phyloP scores from a whole-genome alignment of 495 filamentous ascomycete genomes.

The Penicillium subrubescens region DNA sequence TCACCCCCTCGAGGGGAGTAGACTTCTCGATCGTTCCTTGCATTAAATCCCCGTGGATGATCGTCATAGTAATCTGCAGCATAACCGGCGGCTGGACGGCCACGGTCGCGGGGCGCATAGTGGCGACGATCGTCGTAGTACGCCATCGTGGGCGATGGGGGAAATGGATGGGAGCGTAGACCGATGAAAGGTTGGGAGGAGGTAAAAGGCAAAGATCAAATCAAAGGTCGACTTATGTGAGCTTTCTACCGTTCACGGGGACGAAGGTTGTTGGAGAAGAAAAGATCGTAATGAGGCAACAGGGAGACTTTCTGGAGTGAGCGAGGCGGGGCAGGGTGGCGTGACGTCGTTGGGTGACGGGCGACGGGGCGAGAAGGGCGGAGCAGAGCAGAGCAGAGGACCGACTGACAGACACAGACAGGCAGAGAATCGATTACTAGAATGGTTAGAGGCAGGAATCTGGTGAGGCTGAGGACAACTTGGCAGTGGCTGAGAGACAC shows the following conservation, averaged over 20 bases:
- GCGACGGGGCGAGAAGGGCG: neutral
- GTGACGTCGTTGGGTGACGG: slow-evolving; percentile 27
- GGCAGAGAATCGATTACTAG: neutral
- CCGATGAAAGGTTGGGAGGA: slow-evolving; percentile 1
- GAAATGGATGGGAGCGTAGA: slow-evolving; percentile 4
- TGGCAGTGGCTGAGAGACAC: slow-evolving; percentile 19
- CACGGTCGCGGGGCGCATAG: slow-evolving; percentile 34
- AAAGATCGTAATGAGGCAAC: slow-evolving; percentile 9
- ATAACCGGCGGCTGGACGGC: slow-evolving; percentile 34
- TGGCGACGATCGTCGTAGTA: slow-evolving; percentile 45
- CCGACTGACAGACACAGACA: neutral
- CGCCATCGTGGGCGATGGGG: slow-evolving; percentile 32
- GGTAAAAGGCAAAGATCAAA: neutral
- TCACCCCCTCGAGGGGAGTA: slow-evolving; percentile 58
- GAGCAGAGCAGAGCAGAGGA: neutral
- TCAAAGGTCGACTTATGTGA: slow-evolving; percentile 16
- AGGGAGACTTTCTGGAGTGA: slow-evolving; percentile 8
- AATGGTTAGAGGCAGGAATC: slow-evolving; percentile 2
- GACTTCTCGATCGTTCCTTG: slow-evolving; percentile 41
- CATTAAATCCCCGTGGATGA: slow-evolving; percentile 19
- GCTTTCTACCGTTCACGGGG: slow-evolving; percentile 21
- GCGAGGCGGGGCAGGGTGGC: slow-evolving; percentile 31
- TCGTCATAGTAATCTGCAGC: slow-evolving; percentile 37
- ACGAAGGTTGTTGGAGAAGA: slow-evolving; percentile 14
- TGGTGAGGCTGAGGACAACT: slow-evolving; percentile 13